Evolutionary conservation across 2,329 filamentous ascomycete species (phyloP), one percentile per base, ranked within the genome.

Genomic region (Apiospora koreana): DNA sequence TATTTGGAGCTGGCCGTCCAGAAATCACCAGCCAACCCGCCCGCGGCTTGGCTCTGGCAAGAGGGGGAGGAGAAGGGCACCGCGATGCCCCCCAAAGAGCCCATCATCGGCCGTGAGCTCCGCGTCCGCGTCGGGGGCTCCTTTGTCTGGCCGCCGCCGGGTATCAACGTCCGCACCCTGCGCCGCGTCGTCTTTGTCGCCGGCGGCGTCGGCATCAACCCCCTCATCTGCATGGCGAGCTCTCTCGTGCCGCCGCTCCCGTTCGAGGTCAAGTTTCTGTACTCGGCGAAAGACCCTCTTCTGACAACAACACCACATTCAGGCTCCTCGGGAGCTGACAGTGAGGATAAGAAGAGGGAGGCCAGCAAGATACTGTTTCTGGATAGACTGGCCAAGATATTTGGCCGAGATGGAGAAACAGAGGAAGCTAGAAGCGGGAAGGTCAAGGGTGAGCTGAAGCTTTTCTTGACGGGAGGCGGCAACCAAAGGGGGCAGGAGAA

Each of bases 151-250:
- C 94, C 94, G 0, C 93, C 92, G 0, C 82, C 84, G 1, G 79
- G 80, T 25, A 72, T 87, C 25, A 80, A 86, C 65, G 71, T 79
- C 3, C 76, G n/a, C 4, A 18, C 79, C 5, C 83, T 92, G 54
- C 84, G 85, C 58, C 89, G 87, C 69, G 85, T 92, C 6, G 87
- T 97, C 3, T 91, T 97, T 72, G 85, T 97, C 18, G 94, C 93
- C 0, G 94, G 93, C 1, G 94, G 94, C 1, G 91, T 97, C 28
- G 94, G 94, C 0, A 91, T 97, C 70, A 97, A 97, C 75, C 93
- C 93, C 0, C 82, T 95, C 6, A 87, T 94, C 69, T 93, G 92
- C 69, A 95, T 95, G 79, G 82, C 94, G 66, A 85, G 66, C 45
- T 48, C 66, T 9, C 66, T 68, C 5, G 28, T 48, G 38, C 38